phyloP scores from a whole-genome alignment of 495 filamentous ascomycete species.

The Trichoderma parareesei region DNA sequence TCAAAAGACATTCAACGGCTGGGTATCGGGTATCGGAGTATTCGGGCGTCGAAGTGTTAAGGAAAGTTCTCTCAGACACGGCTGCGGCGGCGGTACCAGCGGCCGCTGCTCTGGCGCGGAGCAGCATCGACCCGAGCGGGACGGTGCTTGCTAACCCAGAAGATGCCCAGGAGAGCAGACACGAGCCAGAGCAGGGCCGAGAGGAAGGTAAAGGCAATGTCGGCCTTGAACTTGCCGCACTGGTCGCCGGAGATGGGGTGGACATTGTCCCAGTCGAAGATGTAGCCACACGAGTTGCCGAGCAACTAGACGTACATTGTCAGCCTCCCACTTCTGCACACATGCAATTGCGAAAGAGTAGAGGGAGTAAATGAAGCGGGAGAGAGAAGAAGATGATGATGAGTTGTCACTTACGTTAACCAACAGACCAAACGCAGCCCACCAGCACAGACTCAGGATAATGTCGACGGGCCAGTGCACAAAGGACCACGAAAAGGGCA shows the following conservation, averaged over 20 bases:
- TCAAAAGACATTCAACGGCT: no score
- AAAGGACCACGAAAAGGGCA: conserved; percentile 37
- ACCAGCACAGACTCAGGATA: conserved; percentile 53
- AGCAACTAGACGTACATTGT: conserved; percentile 19
- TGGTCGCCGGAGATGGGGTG: conserved; percentile 66
- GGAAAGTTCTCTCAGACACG: conserved; percentile 25
- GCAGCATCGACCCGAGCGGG: conserved; percentile 18
- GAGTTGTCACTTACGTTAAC: conserved; percentile 39
- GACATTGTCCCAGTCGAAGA: conserved; percentile 89
- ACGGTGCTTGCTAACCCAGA: conserved; percentile 34
- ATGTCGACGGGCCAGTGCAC: conserved; percentile 47
- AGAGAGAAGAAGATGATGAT: not conserved
- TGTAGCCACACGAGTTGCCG: conserved; percentile 48
- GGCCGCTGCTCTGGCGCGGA: conserved; percentile 24
- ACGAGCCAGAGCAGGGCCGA: conserved; percentile 60
- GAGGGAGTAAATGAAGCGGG: not conserved
- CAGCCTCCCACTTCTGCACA: conserved; percentile 14
- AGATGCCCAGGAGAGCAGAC: conserved; percentile 44
- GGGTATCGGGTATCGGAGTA: no score
- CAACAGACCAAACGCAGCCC: conserved; percentile 54
- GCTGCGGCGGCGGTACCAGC: conserved; percentile 31
- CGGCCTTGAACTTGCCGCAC: conserved; percentile 58
- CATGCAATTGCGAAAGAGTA: no score
- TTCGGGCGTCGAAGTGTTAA: no score
- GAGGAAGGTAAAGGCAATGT: conserved; percentile 58